These are phyloP conservation scores for Globisporangium camurandrum DNA, from an alignment of 352 stramenopile genomes.

Conservation along the genomic window DNA sequence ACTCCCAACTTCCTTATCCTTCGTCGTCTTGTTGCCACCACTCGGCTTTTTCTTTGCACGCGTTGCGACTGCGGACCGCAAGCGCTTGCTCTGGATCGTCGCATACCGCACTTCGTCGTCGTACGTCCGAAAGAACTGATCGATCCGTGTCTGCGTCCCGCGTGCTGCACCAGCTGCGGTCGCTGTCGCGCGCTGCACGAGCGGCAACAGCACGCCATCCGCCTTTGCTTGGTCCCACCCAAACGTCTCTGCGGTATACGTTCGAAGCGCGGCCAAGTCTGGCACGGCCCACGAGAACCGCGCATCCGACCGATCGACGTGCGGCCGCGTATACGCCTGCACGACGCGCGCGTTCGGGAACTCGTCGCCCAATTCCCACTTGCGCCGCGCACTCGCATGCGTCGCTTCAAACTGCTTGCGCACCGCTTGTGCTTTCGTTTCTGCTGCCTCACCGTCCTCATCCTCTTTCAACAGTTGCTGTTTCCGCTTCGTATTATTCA, in stretches of 20 bases:
- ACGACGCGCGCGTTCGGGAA: conserved; percentile 92
- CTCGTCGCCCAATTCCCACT: conserved; percentile 90
- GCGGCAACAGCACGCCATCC: conserved; percentile 83
- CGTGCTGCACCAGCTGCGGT: conserved; percentile 12
- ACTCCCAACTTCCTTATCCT: no score
- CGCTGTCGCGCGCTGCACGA: conserved; percentile 51
- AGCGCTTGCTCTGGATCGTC: conserved; percentile 84
- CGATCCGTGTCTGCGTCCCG: conserved; percentile 87
- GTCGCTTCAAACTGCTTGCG: conserved; percentile 87
- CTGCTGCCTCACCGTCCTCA: conserved; percentile 24
- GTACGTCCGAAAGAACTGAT: conserved; percentile 95
- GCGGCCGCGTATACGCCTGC: conserved; percentile 91
- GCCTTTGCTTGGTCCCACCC: conserved; percentile 92
- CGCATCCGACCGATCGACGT: conserved; percentile 73
- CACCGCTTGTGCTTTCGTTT: conserved; percentile 28
- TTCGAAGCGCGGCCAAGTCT: conserved; percentile 78
- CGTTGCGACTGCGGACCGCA: conserved; percentile 72
- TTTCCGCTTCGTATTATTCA: no score
- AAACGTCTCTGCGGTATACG: conserved; percentile 86
- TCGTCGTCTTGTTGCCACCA: no score
- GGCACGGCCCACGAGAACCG: conserved; percentile 92
- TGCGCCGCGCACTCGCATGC: conserved; percentile 83
- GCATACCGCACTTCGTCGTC: conserved; percentile 95
- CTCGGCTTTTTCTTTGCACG: conserved; percentile 7
- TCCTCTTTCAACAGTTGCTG: no score